These are phyloP conservation scores for Coniferiporia sulphurascens DNA, from an alignment of 1,284 basidiomycete genomes.

Conservation along the genomic window DNA sequence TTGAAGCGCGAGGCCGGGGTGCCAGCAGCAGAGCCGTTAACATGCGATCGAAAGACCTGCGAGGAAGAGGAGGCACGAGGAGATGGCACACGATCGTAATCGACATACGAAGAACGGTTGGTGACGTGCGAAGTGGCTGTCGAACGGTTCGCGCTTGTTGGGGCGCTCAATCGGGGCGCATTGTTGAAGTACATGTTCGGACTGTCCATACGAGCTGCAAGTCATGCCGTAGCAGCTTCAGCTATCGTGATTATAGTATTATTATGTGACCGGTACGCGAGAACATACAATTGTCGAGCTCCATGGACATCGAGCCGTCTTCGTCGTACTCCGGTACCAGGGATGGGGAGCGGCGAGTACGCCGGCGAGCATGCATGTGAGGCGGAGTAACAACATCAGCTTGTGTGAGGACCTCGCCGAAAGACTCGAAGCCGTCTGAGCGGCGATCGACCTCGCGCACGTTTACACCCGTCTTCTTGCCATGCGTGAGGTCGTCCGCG, in stretches of 20 bases:
- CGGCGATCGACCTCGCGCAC: slow-evolving; percentile 64
- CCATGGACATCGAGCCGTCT: slow-evolving; percentile 70
- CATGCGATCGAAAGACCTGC: slow-evolving; percentile 31
- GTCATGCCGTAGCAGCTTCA: slow-evolving; percentile 6
- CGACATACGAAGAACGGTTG: slow-evolving; percentile 47
- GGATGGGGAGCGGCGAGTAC: slow-evolving; percentile 35
- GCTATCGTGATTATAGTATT: slow-evolving; percentile 3
- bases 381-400: slow-evolving; percentile 61
- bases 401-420: slow-evolving; percentile 68
- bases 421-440: slow-evolving; percentile 82
- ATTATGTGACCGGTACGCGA: neutral
- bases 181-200: slow-evolving; percentile 54
- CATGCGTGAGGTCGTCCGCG: slow-evolving; percentile 66
- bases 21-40: slow-evolving; percentile 28
- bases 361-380: slow-evolving; percentile 36
- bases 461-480: slow-evolving; percentile 70
- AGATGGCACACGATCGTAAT: slow-evolving; percentile 67
- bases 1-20: slow-evolving; percentile 44
- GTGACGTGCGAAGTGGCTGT: slow-evolving; percentile 49
- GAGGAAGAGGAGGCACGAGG: slow-evolving; percentile 38
- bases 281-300: slow-evolving; percentile 54
- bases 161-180: slow-evolving; percentile 41
- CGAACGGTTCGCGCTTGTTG: slow-evolving; percentile 40
- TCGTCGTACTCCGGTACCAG: slow-evolving; percentile 43
- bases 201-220: slow-evolving; percentile 30